Evolutionary conservation across 192 early-diverging fungal species (phyloP).

Genomic region (Lobulomyces angularis): DNA sequence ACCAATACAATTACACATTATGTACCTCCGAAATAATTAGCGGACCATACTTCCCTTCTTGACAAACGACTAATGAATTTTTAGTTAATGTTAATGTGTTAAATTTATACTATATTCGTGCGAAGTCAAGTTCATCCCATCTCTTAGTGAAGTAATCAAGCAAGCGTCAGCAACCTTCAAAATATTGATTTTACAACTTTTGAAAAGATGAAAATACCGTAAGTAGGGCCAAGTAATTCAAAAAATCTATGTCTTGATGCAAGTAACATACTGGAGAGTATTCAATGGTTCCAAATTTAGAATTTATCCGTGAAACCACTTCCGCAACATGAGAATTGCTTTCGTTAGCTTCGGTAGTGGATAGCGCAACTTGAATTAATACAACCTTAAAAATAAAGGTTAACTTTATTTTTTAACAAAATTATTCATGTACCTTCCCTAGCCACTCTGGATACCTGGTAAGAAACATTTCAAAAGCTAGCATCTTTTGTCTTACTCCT

Average conservation of each 20-base stretch:
- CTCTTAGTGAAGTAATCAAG: slow-evolving; percentile 38
- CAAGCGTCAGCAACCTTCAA: slow-evolving; percentile 41
- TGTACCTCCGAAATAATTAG: slow-evolving; percentile 39
- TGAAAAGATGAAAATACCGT: slow-evolving; percentile 14
- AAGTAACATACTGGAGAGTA: slow-evolving; percentile 76
- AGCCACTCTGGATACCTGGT: slow-evolving; percentile 32
- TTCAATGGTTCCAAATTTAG: slow-evolving; percentile 76
- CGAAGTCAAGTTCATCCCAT: slow-evolving; percentile 50
- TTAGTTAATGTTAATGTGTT: slow-evolving; percentile 1
- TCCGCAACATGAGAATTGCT: slow-evolving; percentile 74
- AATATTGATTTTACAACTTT: slow-evolving; percentile 6
- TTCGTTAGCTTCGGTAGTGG: slow-evolving; percentile 85
- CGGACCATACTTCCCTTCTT: slow-evolving; percentile 33
- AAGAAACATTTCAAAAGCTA: slow-evolving; percentile 40
- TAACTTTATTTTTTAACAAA: slow-evolving; percentile 5
- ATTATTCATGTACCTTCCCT: slow-evolving; percentile 17
- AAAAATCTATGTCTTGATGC: slow-evolving; percentile 44
- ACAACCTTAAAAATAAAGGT: slow-evolving; percentile 44
- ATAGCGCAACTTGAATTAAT: slow-evolving; percentile 86
- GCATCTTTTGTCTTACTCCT: slow-evolving; percentile 41
- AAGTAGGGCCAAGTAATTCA: slow-evolving; percentile 37
- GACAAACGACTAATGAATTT: slow-evolving; percentile 28
- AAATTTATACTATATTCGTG: slow-evolving; percentile 28
- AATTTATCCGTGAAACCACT: slow-evolving; percentile 85
- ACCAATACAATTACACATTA: background rate